A percentile compares a stretch with the other conserved stretches of the same genome.
Conservation (phyloP, 108 stramenopile genomes). For the Cyclotella kingstonii region DNA sequence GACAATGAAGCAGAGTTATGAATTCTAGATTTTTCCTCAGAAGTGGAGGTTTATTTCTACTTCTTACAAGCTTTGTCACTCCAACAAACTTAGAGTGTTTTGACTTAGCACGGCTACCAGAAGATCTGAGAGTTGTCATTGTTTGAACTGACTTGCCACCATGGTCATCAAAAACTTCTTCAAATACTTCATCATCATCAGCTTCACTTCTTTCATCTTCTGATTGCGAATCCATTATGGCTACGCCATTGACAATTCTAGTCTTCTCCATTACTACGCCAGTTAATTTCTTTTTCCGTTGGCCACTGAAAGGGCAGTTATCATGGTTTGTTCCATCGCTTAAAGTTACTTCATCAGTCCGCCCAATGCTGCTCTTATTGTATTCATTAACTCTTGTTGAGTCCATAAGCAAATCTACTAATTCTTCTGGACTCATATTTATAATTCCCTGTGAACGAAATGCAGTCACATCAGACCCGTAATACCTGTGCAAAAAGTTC, state of each 20-base stretch:
- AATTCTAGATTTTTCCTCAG: constrained; percentile 62
- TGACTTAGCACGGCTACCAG: background rate
- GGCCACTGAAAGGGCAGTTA: constrained; percentile 40
- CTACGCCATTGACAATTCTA: constrained; percentile 34
- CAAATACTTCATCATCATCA: constrained; percentile 7
- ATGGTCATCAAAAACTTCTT: constrained; percentile 22
- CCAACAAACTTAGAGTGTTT: constrained; percentile 53
- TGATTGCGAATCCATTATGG: constrained; percentile 31
- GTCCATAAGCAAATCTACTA: constrained; percentile 74
- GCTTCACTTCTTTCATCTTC: constrained; percentile 35
- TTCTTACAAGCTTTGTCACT: constrained; percentile 70
- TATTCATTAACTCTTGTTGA: constrained; percentile 69
- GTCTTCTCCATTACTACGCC: constrained; percentile 42
- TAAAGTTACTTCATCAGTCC: constrained; percentile 59
- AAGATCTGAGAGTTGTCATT: background rate
- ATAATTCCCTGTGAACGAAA: constrained; percentile 65
- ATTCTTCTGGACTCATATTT: constrained; percentile 49
- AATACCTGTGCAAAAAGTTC: constrained; percentile 58
- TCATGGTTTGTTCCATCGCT: constrained; percentile 51
- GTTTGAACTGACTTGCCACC: constrained; percentile 19
- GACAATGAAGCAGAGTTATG: constrained; percentile 64
- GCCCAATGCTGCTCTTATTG: constrained; percentile 73
- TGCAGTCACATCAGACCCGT: constrained; percentile 70
- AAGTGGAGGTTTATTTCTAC: constrained; percentile 58
- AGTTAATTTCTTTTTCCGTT: constrained; percentile 40